Base-by-base conservation (phyloP, 148 eudicot species). In the Gaultheria prostrata region DNA sequence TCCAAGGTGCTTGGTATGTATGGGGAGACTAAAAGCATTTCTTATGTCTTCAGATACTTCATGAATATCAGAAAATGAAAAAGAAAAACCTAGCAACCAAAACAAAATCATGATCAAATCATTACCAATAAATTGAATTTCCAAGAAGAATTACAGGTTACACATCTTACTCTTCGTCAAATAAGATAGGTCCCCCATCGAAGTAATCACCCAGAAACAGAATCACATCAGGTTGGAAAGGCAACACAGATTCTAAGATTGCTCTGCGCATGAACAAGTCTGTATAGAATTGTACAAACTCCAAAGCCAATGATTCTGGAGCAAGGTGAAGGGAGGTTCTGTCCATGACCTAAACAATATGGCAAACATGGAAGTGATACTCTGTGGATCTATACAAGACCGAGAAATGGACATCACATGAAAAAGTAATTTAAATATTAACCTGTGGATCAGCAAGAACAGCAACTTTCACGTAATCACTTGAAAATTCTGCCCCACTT, bases 361-460 rank as follows among this genome's bases (percentile, higher is more conserved):
- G 11, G 80, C 39, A 17, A 61, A 80, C 33, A 35, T 10, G 72
- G 72, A 30, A 67, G 39, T 50, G 57, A 85, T 54, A 84, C 51
- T 79, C 30, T 72, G 35, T 0, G 3, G 10, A 56, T 35, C n/a
- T 8, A 1, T 13, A 82, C 9, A 48, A 28, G 49, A 57, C 24
- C 53, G 78, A 30, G 39, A 69, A n/a, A 17, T 32, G 4, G 57
- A 86, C 79, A 53, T 43, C 53, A 50, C 30, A 81, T 13, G 50
- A 26, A 33, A 49, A 65, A 65, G 7, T 21, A 32, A 33, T 65
- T 71, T 63, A 74, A 61, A 83, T 73, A 77, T 48, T 83, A 72
- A 93, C 99, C 95, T 97, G 99, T 74, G 99, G 99, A 85, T 97
- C 99, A 73, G 99, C 79, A 57, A 97, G 43, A 77, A 97, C 95